phyloP scores from a whole-genome alignment of 192 early-diverging fungal species.

The Coemansia reversa region DNA sequence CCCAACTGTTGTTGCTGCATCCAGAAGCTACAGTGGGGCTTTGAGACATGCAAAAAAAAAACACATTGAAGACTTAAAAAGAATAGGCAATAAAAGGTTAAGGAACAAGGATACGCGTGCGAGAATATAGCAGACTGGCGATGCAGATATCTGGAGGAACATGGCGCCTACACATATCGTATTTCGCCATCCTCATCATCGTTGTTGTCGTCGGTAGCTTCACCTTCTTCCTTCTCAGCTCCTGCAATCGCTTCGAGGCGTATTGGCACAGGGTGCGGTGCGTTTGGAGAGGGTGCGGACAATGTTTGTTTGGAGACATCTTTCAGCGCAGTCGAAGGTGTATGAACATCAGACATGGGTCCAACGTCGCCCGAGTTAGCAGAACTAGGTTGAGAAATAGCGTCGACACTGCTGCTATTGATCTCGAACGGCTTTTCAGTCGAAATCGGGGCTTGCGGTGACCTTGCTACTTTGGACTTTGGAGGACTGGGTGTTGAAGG shows the following conservation, averaged over 20 bases:
- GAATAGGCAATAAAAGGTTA: not conserved
- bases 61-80: not conserved
- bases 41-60: not conserved
- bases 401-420: not conserved
- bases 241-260: conserved; percentile 9
- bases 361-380: not conserved
- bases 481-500: not conserved
- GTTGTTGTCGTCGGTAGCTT: conserved; percentile 48
- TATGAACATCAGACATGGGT: not conserved
- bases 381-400: not conserved
- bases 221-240: conserved; percentile 41
- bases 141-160: not conserved
- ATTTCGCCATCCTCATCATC: conserved; percentile 55
- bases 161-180: conserved; percentile 12
- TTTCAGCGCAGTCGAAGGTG: not conserved
- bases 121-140: not conserved
- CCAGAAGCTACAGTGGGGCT: not conserved
- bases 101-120: not conserved
- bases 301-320: not conserved
- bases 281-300: not conserved
- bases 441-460: not conserved
- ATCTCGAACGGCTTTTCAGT: not conserved
- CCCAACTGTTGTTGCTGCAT: not conserved
- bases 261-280: not conserved
- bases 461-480: not conserved